phyloP scores from a whole-genome alignment of 108 stramenopile species.

The Cylindrotheca closterium region DNA sequence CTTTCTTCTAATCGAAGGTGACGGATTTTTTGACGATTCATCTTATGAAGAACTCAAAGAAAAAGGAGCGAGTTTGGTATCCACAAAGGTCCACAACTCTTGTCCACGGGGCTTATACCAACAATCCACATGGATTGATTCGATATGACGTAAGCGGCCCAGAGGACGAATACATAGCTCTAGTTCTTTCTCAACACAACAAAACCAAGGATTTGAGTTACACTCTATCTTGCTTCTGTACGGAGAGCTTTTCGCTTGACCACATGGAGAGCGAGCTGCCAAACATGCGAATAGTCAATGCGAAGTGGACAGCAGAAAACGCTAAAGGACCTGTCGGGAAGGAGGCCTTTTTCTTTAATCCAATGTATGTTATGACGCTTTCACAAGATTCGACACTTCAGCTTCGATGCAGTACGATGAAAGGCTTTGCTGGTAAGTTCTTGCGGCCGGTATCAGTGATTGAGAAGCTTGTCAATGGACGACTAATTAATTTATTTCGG shows the following conservation, averaged over 20 bases:
- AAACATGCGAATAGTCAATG: slow-evolving; percentile 7
- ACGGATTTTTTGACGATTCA: slow-evolving; percentile 66
- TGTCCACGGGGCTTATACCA: slow-evolving; percentile 66
- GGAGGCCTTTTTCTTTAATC: slow-evolving; percentile 50
- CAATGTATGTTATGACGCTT: slow-evolving; percentile 47
- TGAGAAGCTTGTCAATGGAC: too few relatives aligned
- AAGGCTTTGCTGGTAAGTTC: slow-evolving; percentile 42
- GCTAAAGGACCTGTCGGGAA: slow-evolving; percentile 60
- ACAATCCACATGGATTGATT: slow-evolving; percentile 73
- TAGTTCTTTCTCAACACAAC: slow-evolving; percentile 72
- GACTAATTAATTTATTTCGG: too few relatives aligned
- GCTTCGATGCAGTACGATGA: slow-evolving; percentile 46
- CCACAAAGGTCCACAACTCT: slow-evolving; percentile 49
- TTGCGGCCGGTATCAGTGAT: too few relatives aligned
- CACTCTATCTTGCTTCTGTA: slow-evolving; percentile 71
- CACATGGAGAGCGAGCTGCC: slow-evolving; percentile 42
- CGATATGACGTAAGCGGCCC: slow-evolving; percentile 58
- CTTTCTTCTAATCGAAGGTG: not conserved
- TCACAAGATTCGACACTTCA: slow-evolving; percentile 39
- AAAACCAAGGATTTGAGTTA: slow-evolving; percentile 68
- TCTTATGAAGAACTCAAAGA: slow-evolving; percentile 46
- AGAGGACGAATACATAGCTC: slow-evolving; percentile 55
- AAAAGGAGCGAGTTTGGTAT: slow-evolving; percentile 59
- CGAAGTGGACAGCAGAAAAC: slow-evolving; percentile 29
- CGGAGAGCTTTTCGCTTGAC: slow-evolving; percentile 54